Conservation (phyloP, 768 basidiomycete species). For the Grammothele lineata region DNA sequence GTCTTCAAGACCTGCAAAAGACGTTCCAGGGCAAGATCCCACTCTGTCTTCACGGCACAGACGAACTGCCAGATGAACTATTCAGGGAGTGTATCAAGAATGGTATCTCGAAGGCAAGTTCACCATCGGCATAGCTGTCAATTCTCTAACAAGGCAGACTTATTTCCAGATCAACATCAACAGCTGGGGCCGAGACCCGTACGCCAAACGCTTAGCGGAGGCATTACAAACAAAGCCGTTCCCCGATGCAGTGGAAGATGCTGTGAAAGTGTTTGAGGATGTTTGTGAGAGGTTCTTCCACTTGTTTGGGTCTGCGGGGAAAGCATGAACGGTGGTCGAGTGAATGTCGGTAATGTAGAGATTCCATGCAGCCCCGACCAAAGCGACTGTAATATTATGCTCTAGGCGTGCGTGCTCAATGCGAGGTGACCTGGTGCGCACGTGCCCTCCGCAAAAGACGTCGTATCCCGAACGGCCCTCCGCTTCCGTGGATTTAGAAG, state of each 20-base stretch:
- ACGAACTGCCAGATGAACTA: slow-evolving; percentile 40
- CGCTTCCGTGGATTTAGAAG: too few relatives aligned
- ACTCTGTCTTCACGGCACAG: slow-evolving; percentile 44
- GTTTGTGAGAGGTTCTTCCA: slow-evolving; percentile 39
- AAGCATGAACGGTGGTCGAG: slow-evolving; percentile 29
- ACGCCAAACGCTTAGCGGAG: slow-evolving; percentile 32
- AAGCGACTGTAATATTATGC: too few relatives aligned
- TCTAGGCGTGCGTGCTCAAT: too few relatives aligned
- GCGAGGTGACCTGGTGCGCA: too few relatives aligned
- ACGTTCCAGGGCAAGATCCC: slow-evolving; percentile 33
- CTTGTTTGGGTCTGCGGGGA: slow-evolving; percentile 39
- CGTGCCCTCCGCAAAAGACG: too few relatives aligned
- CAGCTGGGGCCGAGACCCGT: slow-evolving; percentile 43
- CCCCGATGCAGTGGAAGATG: slow-evolving; percentile 42
- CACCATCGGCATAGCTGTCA: neutral
- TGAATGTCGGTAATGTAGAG: too few relatives aligned
- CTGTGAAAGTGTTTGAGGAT: slow-evolving; percentile 37
- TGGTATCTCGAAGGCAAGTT: slow-evolving; percentile 36
- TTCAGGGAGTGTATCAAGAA: slow-evolving; percentile 42
- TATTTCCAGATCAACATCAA: slow-evolving; percentile 38
- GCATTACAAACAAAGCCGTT: slow-evolving; percentile 34
- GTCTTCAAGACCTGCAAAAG: slow-evolving; percentile 33
- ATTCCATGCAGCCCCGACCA: too few relatives aligned
- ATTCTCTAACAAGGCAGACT: too few relatives aligned
- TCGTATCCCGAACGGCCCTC: too few relatives aligned